These are phyloP conservation scores for Schoenoplectus tabernaemontani DNA, from an alignment of 202 grass and related monocot genomes.

Conservation along the genomic window DNA sequence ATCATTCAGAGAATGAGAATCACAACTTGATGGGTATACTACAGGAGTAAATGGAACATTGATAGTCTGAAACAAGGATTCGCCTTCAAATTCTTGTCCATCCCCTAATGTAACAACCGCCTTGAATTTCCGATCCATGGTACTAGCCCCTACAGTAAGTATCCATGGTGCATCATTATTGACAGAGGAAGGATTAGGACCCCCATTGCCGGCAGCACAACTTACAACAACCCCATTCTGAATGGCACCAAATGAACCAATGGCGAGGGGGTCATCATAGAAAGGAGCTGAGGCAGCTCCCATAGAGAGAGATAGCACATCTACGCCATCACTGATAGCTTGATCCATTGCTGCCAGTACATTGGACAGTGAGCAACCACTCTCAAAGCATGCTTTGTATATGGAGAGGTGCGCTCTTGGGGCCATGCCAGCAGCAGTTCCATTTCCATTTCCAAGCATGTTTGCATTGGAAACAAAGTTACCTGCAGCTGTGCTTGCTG, in stretches of 20 bases:
- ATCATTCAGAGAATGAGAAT: background rate
- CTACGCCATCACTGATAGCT: constrained; percentile 39
- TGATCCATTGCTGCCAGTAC: constrained; percentile 26
- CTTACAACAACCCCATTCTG: constrained; percentile 33
- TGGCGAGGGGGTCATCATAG: constrained; percentile 20
- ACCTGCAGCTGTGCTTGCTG: constrained; percentile 38
- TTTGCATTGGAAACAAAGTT: constrained; percentile 29
- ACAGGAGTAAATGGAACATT: background rate
- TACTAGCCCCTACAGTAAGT: constrained; percentile 31
- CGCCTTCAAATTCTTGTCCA: constrained; percentile 19
- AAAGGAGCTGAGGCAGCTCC: background rate
- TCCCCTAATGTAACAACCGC: constrained; percentile 21
- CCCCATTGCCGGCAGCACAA: constrained; percentile 25
- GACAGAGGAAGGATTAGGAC: background rate
- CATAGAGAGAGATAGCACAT: constrained; percentile 38
- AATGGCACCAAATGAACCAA: constrained; percentile 31
- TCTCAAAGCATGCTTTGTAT: constrained; percentile 26
- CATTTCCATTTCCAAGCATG: background rate
- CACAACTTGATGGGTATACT: background rate
- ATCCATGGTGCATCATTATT: constrained; percentile 36
- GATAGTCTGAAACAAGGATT: background rate
- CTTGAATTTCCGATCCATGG: constrained; percentile 25
- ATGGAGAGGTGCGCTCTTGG: constrained; percentile 40
- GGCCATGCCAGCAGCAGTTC: constrained; percentile 22
- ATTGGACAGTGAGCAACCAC: background rate